Evolutionary conservation across 2,329 filamentous ascomycete species (phyloP), one percentile per base, ranked within the genome.

Genomic region (Aspergillus neotritici): DNA sequence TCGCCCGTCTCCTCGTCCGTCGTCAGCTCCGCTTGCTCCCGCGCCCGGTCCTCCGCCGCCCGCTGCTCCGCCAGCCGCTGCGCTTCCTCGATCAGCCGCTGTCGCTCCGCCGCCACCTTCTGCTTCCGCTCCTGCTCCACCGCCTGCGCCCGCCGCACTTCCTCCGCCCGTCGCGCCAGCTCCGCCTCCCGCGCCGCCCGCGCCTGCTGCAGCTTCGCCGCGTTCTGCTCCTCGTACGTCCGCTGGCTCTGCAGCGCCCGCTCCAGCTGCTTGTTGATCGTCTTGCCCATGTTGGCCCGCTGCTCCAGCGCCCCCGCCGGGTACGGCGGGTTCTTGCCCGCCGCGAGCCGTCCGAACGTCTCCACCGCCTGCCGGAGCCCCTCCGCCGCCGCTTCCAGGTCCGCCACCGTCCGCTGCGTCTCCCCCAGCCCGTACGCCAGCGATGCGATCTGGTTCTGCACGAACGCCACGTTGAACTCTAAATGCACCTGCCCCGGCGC

Each of bases 401-500:
- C 89, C 47, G 79, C 77, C 3, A 91, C 75, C 0, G 85, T 86
- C 39, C 89, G 83, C 60, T 90, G 82, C 5, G 79, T 79, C 62
- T 96, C 87, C 4, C 79, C 75, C 41, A 95, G 73, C 30, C 73
- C 75, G 65, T 88, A 84, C 42, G 96, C 82, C 25, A 86, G 80
- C 35, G 85, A 84, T 14, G 91, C 91, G 42, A 97, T 82, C 64
- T 96, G 90, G 50, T 95, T 94, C 62, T 97, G 93, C 21, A 97
- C 87, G 61, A 96, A 98, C 1, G 93, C 93, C 21, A 98, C 87
- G 60, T 98, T 98, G 77, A 98, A 98, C 64, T 93, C 88, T 66
- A 93, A 87, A 66, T 95, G 88, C 25, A 90, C 77, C 57, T 94
- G 87, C 4, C 93, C 86, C 0, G 89, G 86, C 1, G 86, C 82